phyloP scores from a whole-genome alignment of 2,329 filamentous ascomycete genomes.

The Fusarium phyllophilum region DNA sequence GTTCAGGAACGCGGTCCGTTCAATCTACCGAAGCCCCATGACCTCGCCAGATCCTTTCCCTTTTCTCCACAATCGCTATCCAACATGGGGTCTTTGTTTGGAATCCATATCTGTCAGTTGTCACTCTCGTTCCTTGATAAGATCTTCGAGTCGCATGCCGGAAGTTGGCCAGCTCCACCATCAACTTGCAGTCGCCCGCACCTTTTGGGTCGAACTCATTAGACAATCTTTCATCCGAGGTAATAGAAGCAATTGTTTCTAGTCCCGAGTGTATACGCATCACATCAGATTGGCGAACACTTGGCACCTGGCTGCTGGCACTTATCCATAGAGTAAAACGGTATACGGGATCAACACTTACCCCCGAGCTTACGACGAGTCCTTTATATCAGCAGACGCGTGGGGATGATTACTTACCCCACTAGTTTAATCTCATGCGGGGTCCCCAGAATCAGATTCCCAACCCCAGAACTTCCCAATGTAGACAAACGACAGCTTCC shows the following conservation, averaged over 20 bases:
- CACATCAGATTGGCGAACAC: rapidly evolving
- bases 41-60: not conserved
- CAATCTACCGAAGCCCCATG: not conserved
- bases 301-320: not conserved
- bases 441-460: not conserved
- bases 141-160: not conserved
- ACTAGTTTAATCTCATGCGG: not conserved
- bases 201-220: not conserved
- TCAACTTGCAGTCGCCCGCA: not conserved
- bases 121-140: not conserved
- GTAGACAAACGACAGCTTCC: not conserved
- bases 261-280: too few relatives aligned
- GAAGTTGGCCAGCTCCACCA: not conserved
- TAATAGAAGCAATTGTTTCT: rapidly evolving
- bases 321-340: not conserved
- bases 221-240: not conserved
- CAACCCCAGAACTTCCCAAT: not conserved
- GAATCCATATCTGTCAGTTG: not conserved
- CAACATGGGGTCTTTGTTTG: rapidly evolving
- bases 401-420: not conserved
- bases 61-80: not conserved
- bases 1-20: not conserved
- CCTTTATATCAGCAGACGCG: not conserved
- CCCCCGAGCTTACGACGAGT: not conserved
- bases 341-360: not conserved